phyloP scores from a whole-genome alignment of 768 basidiomycete species.

The Auriculariales sp. region DNA sequence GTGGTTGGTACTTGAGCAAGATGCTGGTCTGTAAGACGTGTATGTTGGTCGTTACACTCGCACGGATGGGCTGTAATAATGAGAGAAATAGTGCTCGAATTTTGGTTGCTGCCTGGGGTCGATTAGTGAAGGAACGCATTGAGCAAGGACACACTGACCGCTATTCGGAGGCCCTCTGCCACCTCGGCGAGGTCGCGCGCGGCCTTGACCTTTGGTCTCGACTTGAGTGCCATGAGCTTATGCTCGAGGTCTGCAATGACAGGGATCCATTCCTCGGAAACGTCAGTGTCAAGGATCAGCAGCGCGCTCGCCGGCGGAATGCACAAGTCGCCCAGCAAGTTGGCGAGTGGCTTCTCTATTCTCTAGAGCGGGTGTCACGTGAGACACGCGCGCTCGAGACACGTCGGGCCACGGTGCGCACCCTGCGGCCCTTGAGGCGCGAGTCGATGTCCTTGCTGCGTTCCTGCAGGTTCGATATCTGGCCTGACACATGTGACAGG shows the following conservation, averaged over 20 bases:
- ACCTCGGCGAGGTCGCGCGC: conserved; percentile 73
- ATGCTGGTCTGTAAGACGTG: conserved; percentile 83
- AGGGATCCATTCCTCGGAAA: conserved; percentile 79
- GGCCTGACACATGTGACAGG: conserved; percentile 85
- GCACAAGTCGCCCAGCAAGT: conserved; percentile 63
- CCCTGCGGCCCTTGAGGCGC: conserved; percentile 70
- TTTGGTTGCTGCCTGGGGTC: conserved; percentile 68
- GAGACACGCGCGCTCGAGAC: not conserved
- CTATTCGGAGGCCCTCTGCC: conserved; percentile 75
- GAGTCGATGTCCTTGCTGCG: conserved; percentile 84
- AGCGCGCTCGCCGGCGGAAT: conserved; percentile 69
- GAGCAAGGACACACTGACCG: conserved; percentile 35
- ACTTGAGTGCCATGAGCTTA: conserved; percentile 49
- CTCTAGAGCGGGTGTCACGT: conserved; percentile 35
- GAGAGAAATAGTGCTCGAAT: conserved; percentile 75
- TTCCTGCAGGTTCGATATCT: conserved; percentile 87
- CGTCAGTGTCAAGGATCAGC: conserved; percentile 69
- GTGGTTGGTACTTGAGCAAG: conserved; percentile 64
- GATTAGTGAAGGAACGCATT: not conserved
- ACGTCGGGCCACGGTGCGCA: conserved; percentile 21
- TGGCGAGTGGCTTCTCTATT: conserved; percentile 78
- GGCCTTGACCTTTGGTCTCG: conserved; percentile 72
- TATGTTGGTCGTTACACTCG: conserved; percentile 80
- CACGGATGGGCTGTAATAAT: conserved; percentile 68
- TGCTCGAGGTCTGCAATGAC: conserved; percentile 71